Evolutionary conservation across 164 flowering plant species (phyloP), one percentile per base, ranked within the genome.

Genomic region (Hamamelis virginiana): DNA sequence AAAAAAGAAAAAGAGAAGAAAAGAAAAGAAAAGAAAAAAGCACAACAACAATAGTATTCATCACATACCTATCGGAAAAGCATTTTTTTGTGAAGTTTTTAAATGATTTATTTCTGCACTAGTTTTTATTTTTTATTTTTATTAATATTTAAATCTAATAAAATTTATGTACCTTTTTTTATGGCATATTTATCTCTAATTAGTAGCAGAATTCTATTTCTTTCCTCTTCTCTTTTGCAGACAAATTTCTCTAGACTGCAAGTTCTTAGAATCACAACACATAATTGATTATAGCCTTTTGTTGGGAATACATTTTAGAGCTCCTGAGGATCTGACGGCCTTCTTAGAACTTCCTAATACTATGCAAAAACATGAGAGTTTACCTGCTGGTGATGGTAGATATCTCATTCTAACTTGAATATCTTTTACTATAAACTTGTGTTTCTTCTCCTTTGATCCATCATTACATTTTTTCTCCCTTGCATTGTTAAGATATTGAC

Each of bases 201-300:
- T 41, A 16, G 28, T 19, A 9, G 28, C 12, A 63, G 57, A 19
- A 21, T 18, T 68, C 16, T 52, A 66, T 65, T 53, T 63, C 9
- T 43, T 19, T 19, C 27, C 52, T 43, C 19, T 5, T 43, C 56
- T 48, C 5, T 47, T 64, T 60, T 73, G 78, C 93, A 92, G 97
- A 67, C 98, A 94, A 77, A 75, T 94, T 62, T 74, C 81, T 62
- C 66, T 87, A 59, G 98, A 94, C 75, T 83, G 92, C 81, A 75
- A 8, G 71, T 92, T 94, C 76, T 82, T 94, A 58, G 86, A 92
- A 74, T 83, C 97, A 58, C 94, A 88, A 72, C 72, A 82, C 13
- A 94, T 94, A 76, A 91, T 94, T 56, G 98, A 94, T 76, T 94
- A 94, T 62, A 94, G 98, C 83, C 88, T 94, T 65, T 77, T 94